Conservation (phyloP, 1,284 basidiomycete species). For the Wallemia mellicola region DNA sequence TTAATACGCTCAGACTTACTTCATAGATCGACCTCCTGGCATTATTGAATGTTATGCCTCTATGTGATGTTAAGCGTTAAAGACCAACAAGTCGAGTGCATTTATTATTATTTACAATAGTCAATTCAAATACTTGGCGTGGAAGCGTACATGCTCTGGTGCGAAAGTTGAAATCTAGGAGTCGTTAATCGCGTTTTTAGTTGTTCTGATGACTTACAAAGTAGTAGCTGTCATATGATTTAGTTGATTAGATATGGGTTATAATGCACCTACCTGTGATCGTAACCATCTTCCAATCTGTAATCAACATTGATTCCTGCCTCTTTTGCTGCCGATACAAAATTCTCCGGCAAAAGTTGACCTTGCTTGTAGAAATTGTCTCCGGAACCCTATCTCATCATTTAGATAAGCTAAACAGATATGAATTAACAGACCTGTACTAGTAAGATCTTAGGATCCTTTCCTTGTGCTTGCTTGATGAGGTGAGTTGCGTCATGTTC, state of each 20-base stretch:
- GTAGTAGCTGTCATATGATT: conserved; percentile 28
- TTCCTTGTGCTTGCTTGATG: conserved; percentile 29
- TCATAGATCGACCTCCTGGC: neutral
- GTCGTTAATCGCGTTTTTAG: too few species aligned
- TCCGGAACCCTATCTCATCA: conserved; percentile 30
- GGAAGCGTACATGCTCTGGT: conserved; percentile 21
- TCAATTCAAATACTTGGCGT: conserved; percentile 19
- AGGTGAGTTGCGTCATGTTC: conserved; percentile 64
- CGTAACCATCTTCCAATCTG: conserved; percentile 54
- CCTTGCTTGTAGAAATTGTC: conserved; percentile 64
- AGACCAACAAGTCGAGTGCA: too few species aligned
- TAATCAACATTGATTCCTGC: conserved; percentile 38
- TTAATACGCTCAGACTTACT: neutral
- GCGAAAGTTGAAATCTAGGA: conserved; percentile 35
- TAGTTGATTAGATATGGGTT: neutral
- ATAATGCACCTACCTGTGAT: conserved; percentile 26
- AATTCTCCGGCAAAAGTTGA: conserved; percentile 68
- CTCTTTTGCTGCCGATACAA: conserved; percentile 41
- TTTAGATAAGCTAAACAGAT: conserved; percentile 4
- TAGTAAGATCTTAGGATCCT: conserved; percentile 38
- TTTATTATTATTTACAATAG: neutral
- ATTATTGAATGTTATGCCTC: neutral
- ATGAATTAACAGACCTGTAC: conserved; percentile 57
- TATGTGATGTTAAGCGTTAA: neutral
- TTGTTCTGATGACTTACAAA: conserved; percentile 40